Evolutionary conservation across 176 grass and related monocot genomes (phyloP).

Genomic region (Avena sativa): DNA sequence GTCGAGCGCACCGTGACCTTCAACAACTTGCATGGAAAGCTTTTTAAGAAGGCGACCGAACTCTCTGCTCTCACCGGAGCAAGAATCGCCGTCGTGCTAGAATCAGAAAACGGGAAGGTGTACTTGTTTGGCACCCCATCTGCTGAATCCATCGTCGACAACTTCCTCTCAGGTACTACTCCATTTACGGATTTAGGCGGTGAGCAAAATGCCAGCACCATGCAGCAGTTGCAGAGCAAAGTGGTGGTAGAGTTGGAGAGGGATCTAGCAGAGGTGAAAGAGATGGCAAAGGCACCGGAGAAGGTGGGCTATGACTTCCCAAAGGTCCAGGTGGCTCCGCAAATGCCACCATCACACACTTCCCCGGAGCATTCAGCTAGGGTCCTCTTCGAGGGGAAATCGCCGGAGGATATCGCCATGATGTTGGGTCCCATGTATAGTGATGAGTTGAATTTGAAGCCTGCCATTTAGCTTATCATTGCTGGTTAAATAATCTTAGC

Average conservation of each 20-base stretch:
- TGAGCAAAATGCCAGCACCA: background rate
- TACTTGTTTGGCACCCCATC: conserved; percentile 47
- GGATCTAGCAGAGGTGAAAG: background rate
- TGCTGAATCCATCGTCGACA: conserved; percentile 5
- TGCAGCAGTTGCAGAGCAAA: background rate
- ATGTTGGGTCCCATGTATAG: background rate
- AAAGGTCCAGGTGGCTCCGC: background rate
- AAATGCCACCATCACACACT: background rate
- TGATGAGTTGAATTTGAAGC: background rate
- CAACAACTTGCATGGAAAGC: background rate
- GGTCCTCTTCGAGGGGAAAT: background rate
- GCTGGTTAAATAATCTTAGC: background rate
- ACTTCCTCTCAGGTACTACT: background rate
- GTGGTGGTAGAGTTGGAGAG: background rate
- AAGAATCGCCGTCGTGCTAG: background rate
- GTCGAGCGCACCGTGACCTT: background rate
- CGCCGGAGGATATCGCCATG: background rate
- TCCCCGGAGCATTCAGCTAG: background rate
- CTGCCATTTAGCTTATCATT: background rate
- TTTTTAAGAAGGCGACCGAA: background rate
- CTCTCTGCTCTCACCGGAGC: background rate
- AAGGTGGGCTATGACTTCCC: background rate
- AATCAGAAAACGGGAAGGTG: background rate
- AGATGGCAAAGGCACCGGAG: background rate
- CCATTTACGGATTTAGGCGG: background rate